A percentile compares a stretch with the other conserved stretches of the same genome.
phyloP scores from a whole-genome alignment of 1,284 basidiomycete genomes.

The Cystobasidium slooffiae region DNA sequence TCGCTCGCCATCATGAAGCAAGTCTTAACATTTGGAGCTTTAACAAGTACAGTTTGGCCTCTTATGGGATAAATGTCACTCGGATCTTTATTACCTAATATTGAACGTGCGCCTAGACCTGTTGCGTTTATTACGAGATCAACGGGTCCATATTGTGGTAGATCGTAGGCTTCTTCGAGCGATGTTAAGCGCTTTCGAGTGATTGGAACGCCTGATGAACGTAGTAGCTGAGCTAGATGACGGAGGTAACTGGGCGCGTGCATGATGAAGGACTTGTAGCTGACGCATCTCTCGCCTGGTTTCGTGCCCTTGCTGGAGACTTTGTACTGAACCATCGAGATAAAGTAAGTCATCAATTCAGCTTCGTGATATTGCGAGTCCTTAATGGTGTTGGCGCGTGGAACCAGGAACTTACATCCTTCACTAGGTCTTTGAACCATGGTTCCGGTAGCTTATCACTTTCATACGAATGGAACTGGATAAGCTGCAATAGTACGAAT shows the following conservation, averaged over 20 bases:
- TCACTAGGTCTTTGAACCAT: slow-evolving; percentile 65
- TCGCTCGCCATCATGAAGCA: slow-evolving; percentile 34
- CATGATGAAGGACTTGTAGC: slow-evolving; percentile 58
- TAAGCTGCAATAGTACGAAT: slow-evolving; percentile 53
- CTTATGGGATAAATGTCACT: slow-evolving; percentile 73
- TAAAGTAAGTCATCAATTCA: too few species aligned
- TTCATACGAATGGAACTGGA: slow-evolving; percentile 60
- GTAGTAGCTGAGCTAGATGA: slow-evolving; percentile 54
- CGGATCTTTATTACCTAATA: slow-evolving; percentile 77
- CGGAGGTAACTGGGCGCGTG: slow-evolving; percentile 57
- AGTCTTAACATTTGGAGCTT: slow-evolving; percentile 67
- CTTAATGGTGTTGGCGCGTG: not conserved
- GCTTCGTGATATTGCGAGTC: too few species aligned
- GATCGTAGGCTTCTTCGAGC: slow-evolving; percentile 56
- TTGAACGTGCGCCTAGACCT: slow-evolving; percentile 59
- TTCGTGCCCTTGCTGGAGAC: slow-evolving; percentile 51
- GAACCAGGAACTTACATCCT: slow-evolving; percentile 59
- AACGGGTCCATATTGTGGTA: slow-evolving; percentile 49
- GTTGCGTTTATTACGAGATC: slow-evolving; percentile 60
- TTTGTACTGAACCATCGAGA: slow-evolving; percentile 57
- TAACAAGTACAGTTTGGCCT: slow-evolving; percentile 80
- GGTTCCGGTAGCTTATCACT: slow-evolving; percentile 55
- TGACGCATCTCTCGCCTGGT: slow-evolving; percentile 55
- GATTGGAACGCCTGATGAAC: slow-evolving; percentile 54
- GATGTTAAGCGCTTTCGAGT: slow-evolving; percentile 55